Percentiles rank a stretch among this genome's conserved stretches.
Conservation (phyloP, 768 basidiomycete genomes). For the Neoboletus brunneissimus region DNA sequence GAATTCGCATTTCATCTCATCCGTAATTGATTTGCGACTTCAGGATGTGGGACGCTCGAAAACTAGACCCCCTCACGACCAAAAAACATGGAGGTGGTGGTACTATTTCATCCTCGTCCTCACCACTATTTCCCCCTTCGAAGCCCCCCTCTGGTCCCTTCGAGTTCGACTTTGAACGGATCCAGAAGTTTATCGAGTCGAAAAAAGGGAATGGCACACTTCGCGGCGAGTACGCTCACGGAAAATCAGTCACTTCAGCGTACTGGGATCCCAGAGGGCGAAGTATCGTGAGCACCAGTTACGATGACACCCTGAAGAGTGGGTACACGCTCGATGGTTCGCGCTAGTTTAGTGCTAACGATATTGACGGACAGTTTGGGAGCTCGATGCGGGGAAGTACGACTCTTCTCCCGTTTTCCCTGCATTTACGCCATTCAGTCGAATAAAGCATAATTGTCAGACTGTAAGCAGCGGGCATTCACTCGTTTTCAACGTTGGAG, state of each 20-base stretch:
- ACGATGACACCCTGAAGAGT: conserved; percentile 77
- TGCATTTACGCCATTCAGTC: conserved; percentile 59
- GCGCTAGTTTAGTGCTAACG: conserved; percentile 8
- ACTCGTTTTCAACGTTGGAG: neutral
- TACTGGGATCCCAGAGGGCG: conserved; percentile 85
- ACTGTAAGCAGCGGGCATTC: conserved; percentile 48
- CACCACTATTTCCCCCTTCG: conserved; percentile 25
- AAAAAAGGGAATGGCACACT: conserved; percentile 52
- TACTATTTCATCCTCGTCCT: conserved; percentile 24
- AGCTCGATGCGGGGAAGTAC: conserved; percentile 54
- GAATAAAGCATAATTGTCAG: conserved; percentile 72
- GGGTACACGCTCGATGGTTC: conserved; percentile 25
- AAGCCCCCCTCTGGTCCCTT: conserved; percentile 13
- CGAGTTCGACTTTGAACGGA: conserved; percentile 39
- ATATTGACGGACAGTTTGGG: conserved; percentile 59
- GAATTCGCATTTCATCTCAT: neutral
- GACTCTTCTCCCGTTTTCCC: conserved; percentile 49
- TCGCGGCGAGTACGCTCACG: conserved; percentile 65
- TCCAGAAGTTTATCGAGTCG: conserved; percentile 51
- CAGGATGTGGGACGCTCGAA: conserved; percentile 82
- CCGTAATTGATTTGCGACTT: neutral
- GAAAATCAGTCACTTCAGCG: conserved; percentile 77
- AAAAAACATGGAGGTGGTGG: conserved; percentile 14
- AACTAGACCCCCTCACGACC: conserved; percentile 46
- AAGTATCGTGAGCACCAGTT: conserved; percentile 78